A percentile compares a stretch with the other conserved stretches of the same genome.
phyloP scores from a whole-genome alignment of 139 green algal genomes.

The Ulvella scutata region DNA sequence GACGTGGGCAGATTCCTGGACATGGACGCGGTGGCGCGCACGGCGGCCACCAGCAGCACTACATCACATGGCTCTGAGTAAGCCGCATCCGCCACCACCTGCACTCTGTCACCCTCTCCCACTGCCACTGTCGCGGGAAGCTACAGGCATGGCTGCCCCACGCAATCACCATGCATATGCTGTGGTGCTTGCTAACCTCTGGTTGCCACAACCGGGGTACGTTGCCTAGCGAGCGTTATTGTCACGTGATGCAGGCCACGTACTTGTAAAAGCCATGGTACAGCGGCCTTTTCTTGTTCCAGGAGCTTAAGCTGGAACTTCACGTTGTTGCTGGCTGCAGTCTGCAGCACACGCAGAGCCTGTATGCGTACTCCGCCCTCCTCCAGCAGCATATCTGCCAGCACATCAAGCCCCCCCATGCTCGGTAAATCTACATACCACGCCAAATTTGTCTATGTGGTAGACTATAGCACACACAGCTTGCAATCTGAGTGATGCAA shows the following conservation, averaged over 20 bases:
- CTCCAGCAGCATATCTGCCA: conserved; percentile 5
- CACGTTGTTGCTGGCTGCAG: conserved; percentile 60
- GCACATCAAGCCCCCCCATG: conserved; percentile 33
- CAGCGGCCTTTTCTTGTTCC: conserved; percentile 16
- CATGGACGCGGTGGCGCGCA: not conserved
- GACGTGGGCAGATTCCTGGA: not conserved
- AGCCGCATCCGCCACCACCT: too few species aligned
- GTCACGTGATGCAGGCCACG: too few species aligned
- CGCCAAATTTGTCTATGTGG: too few species aligned
- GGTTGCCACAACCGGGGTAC: not conserved
- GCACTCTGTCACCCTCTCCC: too few species aligned
- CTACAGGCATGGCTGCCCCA: not conserved
- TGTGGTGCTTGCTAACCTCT: not conserved
- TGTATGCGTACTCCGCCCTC: conserved; percentile 23
- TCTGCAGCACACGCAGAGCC: conserved; percentile 47
- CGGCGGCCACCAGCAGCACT: not conserved
- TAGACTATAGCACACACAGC: too few species aligned
- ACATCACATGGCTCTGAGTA: not conserved
- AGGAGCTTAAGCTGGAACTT: conserved; percentile 37
- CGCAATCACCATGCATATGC: not conserved
- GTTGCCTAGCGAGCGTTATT: too few species aligned
- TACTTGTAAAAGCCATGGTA: conserved; percentile 30
- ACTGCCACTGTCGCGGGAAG: not conserved
- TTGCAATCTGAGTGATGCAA: too few species aligned
- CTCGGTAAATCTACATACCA: conserved; percentile 49